Evolutionary conservation across 2,329 filamentous ascomycete genomes (phyloP).

Genomic region (Colletotrichum tofieldiae): DNA sequence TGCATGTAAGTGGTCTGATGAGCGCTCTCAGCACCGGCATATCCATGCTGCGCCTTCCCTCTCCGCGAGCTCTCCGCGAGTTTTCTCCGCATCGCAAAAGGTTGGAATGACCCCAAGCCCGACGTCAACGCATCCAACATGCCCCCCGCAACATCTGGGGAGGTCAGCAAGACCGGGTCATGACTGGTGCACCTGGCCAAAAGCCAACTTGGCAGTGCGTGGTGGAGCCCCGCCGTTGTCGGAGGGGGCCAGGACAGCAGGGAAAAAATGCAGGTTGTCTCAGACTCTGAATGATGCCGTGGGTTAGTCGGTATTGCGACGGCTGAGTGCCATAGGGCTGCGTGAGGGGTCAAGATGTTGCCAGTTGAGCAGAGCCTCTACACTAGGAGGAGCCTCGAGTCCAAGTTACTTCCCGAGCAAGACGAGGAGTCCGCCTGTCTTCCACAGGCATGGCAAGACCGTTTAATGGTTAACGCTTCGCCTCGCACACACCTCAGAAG

Average conservation of each 20-base stretch:
- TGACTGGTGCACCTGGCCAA: slow-evolving; percentile 38
- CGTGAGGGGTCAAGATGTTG: no score
- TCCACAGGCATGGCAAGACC: not conserved
- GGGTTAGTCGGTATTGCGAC: not conserved
- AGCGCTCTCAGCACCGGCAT: slow-evolving; percentile 9
- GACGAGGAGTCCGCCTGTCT: not conserved
- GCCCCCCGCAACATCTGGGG: slow-evolving; percentile 36
- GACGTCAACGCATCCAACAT: slow-evolving; percentile 5
- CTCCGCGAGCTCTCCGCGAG: slow-evolving; percentile 21
- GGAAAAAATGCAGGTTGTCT: slow-evolving; percentile 10
- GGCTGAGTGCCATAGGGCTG: not conserved
- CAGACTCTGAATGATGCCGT: not conserved
- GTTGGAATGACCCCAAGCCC: slow-evolving; percentile 25
- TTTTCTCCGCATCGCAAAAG: slow-evolving; percentile 36
- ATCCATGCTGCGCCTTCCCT: slow-evolving; percentile 6
- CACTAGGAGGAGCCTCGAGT: not conserved
- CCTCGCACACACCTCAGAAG: not conserved
- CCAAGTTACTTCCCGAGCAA: not conserved
- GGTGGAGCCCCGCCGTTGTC: slow-evolving; percentile 36
- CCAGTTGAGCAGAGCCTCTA: not conserved
- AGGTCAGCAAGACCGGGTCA: slow-evolving; percentile 31
- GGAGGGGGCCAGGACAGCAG: slow-evolving; percentile 27
- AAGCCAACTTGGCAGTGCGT: slow-evolving; percentile 28
- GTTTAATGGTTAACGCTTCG: slow-evolving; percentile 14
- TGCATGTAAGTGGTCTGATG: slow-evolving; percentile 34